Evolutionary conservation across 2,329 filamentous ascomycete genomes (phyloP).

Genomic region (Penicillium sp.): DNA sequence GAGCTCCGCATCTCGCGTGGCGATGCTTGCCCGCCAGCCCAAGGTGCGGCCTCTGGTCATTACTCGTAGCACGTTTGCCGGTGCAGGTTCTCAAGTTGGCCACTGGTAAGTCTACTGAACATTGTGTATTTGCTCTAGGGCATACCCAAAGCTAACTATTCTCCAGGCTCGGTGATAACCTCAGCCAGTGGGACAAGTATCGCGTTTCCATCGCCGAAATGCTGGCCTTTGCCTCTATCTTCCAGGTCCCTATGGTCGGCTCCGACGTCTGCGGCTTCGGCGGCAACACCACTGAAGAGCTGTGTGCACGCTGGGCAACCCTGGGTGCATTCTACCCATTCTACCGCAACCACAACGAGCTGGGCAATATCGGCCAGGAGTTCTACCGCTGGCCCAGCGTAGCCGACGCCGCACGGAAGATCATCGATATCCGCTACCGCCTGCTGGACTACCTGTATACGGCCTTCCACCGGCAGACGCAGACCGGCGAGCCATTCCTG

Average conservation of each 20-base stretch:
- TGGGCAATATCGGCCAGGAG: slow-evolving; percentile 60
- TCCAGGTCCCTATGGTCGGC: slow-evolving; percentile 67
- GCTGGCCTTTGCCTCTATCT: slow-evolving; percentile 62
- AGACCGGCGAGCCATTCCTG: slow-evolving; percentile 63
- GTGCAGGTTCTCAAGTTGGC: slow-evolving; percentile 60
- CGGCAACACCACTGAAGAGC: slow-evolving; percentile 62
- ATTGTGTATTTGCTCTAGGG: slow-evolving; percentile 26
- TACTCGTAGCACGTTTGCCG: slow-evolving; percentile 72
- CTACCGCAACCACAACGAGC: slow-evolving; percentile 70
- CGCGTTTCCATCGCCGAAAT: slow-evolving; percentile 58
- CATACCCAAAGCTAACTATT: background rate
- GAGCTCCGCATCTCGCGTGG: slow-evolving; percentile 62
- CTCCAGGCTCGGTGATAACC: slow-evolving; percentile 60
- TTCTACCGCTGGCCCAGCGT: slow-evolving; percentile 69
- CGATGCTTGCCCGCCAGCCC: slow-evolving; percentile 67
- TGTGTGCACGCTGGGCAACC: slow-evolving; percentile 73
- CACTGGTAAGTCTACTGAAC: slow-evolving; percentile 46
- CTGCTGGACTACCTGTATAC: slow-evolving; percentile 82
- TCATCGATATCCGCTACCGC: slow-evolving; percentile 70
- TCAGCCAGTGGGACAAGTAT: slow-evolving; percentile 59
- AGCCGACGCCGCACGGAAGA: slow-evolving; percentile 62
- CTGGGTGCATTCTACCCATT: slow-evolving; percentile 73
- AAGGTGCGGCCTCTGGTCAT: slow-evolving; percentile 66
- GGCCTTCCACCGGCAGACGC: slow-evolving; percentile 59
- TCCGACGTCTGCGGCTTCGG: slow-evolving; percentile 77